Percentiles rank a stretch among this genome's conserved stretches.
Evolutionary conservation across 192 early-diverging fungal species (phyloP).

Genomic region (Rhizophagus prolifer): DNA sequence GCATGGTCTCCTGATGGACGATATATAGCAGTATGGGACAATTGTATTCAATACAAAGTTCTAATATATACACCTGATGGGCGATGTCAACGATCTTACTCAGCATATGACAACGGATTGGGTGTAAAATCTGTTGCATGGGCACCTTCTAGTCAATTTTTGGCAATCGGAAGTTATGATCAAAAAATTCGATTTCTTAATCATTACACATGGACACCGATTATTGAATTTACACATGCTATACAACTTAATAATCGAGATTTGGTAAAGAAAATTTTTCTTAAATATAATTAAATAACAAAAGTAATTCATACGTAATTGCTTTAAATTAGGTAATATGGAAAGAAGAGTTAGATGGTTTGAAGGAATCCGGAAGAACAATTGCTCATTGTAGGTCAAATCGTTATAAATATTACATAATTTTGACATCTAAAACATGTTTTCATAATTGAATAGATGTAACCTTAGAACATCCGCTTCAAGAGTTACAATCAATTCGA

Average conservation of each 20-base stretch:
- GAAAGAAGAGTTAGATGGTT: constrained; percentile 32
- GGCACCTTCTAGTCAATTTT: constrained; percentile 72
- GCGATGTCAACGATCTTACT: constrained; percentile 41
- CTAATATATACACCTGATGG: constrained; percentile 73
- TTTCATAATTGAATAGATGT: constrained; percentile 45
- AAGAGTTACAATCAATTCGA: constrained; percentile 50
- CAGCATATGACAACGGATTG: constrained; percentile 61
- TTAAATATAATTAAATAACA: background rate
- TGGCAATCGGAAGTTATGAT: constrained; percentile 87
- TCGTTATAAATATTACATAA: background rate
- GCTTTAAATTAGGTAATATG: background rate
- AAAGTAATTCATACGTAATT: background rate
- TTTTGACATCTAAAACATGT: constrained; percentile 1
- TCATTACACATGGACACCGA: constrained; percentile 67
- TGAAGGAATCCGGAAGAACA: constrained; percentile 28
- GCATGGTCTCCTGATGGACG: constrained; percentile 85
- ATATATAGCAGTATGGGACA: constrained; percentile 76
- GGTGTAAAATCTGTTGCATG: constrained; percentile 76
- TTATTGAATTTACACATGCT: constrained; percentile 64
- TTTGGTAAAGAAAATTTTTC: constrained; percentile 26
- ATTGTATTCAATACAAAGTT: constrained; percentile 66
- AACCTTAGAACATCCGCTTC: constrained; percentile 49
- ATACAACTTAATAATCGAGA: constrained; percentile 35
- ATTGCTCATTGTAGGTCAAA: constrained; percentile 41
- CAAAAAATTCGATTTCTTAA: constrained; percentile 76